Conservation (phyloP, 169 alveolate species). For the Plasmodium knowlesi region DNA sequence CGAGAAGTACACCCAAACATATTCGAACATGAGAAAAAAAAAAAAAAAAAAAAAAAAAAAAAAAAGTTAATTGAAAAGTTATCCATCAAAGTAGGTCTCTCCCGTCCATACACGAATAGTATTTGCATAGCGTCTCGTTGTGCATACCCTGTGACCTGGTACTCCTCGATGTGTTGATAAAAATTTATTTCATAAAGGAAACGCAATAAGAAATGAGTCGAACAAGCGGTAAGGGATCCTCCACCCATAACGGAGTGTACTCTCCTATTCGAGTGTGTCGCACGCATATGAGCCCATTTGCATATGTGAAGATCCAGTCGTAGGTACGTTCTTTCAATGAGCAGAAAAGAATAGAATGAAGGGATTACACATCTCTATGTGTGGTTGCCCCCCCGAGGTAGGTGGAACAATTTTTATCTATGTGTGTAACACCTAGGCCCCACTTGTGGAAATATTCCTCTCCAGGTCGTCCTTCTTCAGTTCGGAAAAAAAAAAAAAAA, state of each 20-base stretch:
- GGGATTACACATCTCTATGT: neutral
- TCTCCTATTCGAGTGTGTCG: neutral
- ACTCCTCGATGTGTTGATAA: neutral
- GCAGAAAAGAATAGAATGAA: neutral
- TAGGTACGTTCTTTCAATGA: neutral
- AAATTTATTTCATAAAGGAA: neutral
- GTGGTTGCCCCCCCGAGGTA: neutral
- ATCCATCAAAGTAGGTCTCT: neutral
- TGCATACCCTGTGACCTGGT: neutral
- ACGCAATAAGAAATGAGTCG: neutral
- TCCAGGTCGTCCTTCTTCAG: neutral
- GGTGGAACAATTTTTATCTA: neutral
- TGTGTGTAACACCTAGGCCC: neutral
- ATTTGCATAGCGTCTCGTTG: neutral
- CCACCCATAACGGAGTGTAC: neutral
- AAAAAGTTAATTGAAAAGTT: neutral
- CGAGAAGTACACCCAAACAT: neutral
- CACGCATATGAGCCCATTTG: neutral
- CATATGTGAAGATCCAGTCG: neutral
- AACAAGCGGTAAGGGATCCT: neutral
- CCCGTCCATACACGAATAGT: neutral
- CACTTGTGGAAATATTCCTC: neutral
- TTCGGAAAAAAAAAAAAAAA: neutral
- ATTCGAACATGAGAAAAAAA: neutral
- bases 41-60: neutral